Evolutionary conservation across 345 rosid genomes (phyloP).

Genomic region (thale cress (Arabidopsis thaliana)): DNA sequence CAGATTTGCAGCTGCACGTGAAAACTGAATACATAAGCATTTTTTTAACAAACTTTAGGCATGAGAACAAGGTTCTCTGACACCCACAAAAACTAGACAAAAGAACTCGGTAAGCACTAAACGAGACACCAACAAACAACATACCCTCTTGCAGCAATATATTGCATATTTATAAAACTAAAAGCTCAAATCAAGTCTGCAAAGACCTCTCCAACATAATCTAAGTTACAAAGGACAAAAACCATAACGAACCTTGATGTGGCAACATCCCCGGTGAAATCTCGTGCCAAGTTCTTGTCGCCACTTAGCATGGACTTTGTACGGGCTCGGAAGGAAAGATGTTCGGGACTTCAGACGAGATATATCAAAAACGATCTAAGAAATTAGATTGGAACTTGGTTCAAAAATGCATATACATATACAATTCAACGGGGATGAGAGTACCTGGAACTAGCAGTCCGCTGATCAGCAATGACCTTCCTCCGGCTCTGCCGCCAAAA

Average conservation of each 20-base stretch:
- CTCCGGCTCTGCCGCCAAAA: conserved; percentile 91
- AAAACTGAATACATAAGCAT: conserved; percentile 29
- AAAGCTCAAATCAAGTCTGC: conserved; percentile 13
- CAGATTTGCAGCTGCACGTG: conserved; percentile 67
- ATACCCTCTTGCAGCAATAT: conserved; percentile 1
- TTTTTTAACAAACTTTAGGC: conserved; percentile 21
- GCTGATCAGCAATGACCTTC: conserved; percentile 90
- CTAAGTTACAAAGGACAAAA: neutral
- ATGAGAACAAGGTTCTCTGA: conserved; percentile 21
- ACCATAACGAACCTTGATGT: conserved; percentile 65
- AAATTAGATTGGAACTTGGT: conserved; percentile 21
- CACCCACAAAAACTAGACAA: conserved; percentile 18
- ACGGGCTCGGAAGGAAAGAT: conserved; percentile 78
- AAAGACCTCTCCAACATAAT: conserved; percentile 23
- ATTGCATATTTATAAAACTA: neutral
- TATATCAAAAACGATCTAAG: conserved; percentile 1
- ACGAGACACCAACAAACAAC: conserved; percentile 32
- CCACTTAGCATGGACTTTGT: conserved; percentile 87
- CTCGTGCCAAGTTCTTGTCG: conserved; percentile 65
- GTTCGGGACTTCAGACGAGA: conserved; percentile 78
- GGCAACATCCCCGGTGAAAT: conserved; percentile 62
- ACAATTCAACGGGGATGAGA: conserved; percentile 40
- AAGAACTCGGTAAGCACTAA: conserved; percentile 31
- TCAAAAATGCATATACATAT: conserved; percentile 28
- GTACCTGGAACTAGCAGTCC: conserved; percentile 96